Conservation (phyloP, 2,329 filamentous ascomycete species). For the Colletotrichum plurivorum region DNA sequence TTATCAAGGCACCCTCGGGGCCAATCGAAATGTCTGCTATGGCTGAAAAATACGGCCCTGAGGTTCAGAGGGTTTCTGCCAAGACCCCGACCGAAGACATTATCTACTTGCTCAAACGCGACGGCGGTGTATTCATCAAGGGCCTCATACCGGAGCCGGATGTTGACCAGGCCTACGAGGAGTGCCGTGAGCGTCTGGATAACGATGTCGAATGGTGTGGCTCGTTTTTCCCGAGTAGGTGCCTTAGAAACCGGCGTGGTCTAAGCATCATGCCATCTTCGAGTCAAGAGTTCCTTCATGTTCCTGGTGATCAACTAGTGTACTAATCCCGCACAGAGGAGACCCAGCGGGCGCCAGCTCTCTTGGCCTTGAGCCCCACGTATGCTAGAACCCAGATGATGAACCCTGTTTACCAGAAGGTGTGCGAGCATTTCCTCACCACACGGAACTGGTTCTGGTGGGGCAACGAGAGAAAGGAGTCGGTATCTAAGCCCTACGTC, state of each 20-base stretch:
- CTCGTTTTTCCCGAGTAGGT: conserved; percentile 31
- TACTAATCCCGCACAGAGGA: conserved; percentile 14
- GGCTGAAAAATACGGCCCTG: conserved; percentile 21
- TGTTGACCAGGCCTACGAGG: conserved; percentile 24
- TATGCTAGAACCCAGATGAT: conserved; percentile 33
- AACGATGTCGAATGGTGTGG: conserved; percentile 36
- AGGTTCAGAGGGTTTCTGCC: conserved; percentile 25
- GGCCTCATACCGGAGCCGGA: conserved; percentile 10
- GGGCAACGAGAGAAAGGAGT: conserved; percentile 31
- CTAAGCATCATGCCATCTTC: background rate
- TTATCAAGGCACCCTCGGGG: background rate
- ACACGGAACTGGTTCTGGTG: conserved; percentile 32
- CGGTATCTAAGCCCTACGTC: conserved; percentile 32
- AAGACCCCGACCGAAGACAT: conserved; percentile 22
- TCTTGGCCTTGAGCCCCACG: conserved; percentile 30
- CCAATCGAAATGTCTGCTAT: background rate
- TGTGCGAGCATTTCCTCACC: conserved; percentile 31
- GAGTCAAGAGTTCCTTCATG: background rate
- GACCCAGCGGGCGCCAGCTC: conserved; percentile 34
- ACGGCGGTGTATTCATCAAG: conserved; percentile 32
- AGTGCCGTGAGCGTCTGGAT: conserved; percentile 30
- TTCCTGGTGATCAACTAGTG: background rate
- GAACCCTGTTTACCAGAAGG: conserved; percentile 32
- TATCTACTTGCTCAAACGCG: conserved; percentile 31
- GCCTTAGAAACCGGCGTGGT: background rate